These are phyloP conservation scores for Recurvomyces mirabilis DNA, from an alignment of 495 filamentous ascomycete species.

Conservation along the genomic window DNA sequence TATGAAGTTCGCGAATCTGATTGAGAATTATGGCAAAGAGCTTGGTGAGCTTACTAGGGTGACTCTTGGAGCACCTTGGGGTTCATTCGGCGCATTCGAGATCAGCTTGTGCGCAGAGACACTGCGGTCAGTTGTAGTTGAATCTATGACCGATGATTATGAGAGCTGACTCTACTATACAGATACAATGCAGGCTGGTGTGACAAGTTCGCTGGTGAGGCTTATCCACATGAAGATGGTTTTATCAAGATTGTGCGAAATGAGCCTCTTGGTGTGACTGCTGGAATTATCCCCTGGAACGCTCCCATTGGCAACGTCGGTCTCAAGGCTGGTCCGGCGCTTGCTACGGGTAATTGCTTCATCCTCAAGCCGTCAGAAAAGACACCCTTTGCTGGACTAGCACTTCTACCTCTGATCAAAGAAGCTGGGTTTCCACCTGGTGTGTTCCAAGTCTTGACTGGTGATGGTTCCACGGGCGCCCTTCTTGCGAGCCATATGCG, in stretches of 20 bases:
- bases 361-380: slow-evolving; percentile 30
- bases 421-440: slow-evolving; percentile 31
- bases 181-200: slow-evolving; percentile 15
- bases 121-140: not conserved
- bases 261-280: slow-evolving; percentile 28
- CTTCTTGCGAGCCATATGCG: slow-evolving; percentile 27
- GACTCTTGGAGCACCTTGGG: slow-evolving; percentile 13
- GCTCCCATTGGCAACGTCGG: slow-evolving; percentile 14
- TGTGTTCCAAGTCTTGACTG: slow-evolving; percentile 26
- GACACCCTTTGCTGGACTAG: slow-evolving; percentile 21
- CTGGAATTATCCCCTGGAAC: slow-evolving; percentile 29
- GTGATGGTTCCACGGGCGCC: slow-evolving; percentile 24
- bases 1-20: slow-evolving; percentile 31
- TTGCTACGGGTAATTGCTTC: slow-evolving; percentile 24
- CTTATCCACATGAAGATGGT: slow-evolving; percentile 21
- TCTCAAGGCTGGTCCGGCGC: slow-evolving; percentile 25
- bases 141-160: no score
- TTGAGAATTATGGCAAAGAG: slow-evolving; percentile 27
- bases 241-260: slow-evolving; percentile 28
- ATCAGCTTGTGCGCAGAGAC: slow-evolving; percentile 10
- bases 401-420: slow-evolving; percentile 22
- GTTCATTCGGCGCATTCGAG: slow-evolving; percentile 6
- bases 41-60: slow-evolving; percentile 10
- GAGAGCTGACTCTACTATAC: not conserved
- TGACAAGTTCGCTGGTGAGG: slow-evolving; percentile 17